These are phyloP conservation scores for Penicillium manginii DNA, from an alignment of 495 filamentous ascomycete genomes.

Conservation along the genomic window DNA sequence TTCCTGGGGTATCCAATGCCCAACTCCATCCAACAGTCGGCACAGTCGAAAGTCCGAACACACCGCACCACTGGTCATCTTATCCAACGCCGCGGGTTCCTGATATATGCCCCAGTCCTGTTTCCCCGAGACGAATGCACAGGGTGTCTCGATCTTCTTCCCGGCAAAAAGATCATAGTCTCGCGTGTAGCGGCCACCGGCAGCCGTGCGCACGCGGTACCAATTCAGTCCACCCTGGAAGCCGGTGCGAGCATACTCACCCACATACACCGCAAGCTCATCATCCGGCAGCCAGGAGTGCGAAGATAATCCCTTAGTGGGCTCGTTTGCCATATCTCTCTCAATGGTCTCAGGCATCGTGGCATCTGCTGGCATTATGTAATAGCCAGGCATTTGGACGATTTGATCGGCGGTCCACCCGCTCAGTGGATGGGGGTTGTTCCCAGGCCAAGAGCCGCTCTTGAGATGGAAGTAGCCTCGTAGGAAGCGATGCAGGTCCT, in stretches of 20 bases:
- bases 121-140: conserved; percentile 60
- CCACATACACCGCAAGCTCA: conserved; percentile 62
- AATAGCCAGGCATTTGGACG: conserved; percentile 65
- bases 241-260: conserved; percentile 65
- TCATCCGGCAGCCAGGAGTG: conserved; percentile 57
- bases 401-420: conserved; percentile 60
- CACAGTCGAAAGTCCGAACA: conserved; percentile 56
- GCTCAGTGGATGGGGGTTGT: conserved; percentile 55
- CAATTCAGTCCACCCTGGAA: conserved; percentile 75
- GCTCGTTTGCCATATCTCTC: conserved; percentile 55
- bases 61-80: conserved; percentile 48
- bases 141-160: conserved; percentile 64
- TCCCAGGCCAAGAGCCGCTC: conserved; percentile 60
- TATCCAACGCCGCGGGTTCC: conserved; percentile 63
- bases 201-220: conserved; percentile 63
- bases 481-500: conserved; percentile 60
- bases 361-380: conserved; percentile 63
- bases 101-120: conserved; percentile 72
- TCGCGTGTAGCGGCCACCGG: conserved; percentile 38
- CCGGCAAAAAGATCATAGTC: conserved; percentile 65
- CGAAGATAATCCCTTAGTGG: conserved; percentile 26
- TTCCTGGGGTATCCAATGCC: conserved; percentile 73
- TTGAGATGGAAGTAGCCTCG: conserved; percentile 73
- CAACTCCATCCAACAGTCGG: conserved; percentile 59
- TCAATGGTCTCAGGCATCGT: conserved; percentile 62